Evolutionary conservation across 441 rosid species (phyloP).

Genomic region (Sinapis alba): DNA sequence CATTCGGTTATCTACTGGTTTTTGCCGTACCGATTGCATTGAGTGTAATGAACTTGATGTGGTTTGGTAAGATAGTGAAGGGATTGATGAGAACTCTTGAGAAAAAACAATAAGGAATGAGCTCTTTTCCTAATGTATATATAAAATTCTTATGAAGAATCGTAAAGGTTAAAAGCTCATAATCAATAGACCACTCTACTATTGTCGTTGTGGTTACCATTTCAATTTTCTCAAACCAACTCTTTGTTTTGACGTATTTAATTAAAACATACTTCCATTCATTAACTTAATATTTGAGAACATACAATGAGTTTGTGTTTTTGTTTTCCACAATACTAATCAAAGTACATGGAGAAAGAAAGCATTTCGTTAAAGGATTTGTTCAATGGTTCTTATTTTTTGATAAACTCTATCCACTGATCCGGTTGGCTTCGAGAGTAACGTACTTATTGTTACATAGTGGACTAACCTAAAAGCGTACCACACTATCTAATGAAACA

Average conservation of each 20-base stretch:
- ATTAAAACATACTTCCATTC: neutral
- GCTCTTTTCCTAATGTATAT: neutral
- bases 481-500: too few relatives aligned
- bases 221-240: neutral
- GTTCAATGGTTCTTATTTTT: neutral
- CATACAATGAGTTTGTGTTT: neutral
- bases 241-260: neutral
- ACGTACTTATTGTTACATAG: too few relatives aligned
- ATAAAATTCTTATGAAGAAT: slow-evolving; percentile 14
- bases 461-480: too few relatives aligned
- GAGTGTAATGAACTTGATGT: slow-evolving; percentile 46
- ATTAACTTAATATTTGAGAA: neutral
- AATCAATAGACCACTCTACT: neutral
- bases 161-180: neutral
- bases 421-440: too few relatives aligned
- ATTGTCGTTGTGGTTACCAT: neutral
- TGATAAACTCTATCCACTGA: too few relatives aligned
- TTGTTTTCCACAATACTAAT: neutral
- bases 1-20: slow-evolving; percentile 52
- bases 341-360: neutral
- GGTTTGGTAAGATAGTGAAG: slow-evolving; percentile 49
- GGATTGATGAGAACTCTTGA: slow-evolving; percentile 45
- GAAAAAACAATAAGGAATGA: slow-evolving; percentile 32
- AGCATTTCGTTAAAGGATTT: neutral
- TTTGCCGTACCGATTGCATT: slow-evolving; percentile 50